Conservation (phyloP, 805 yeast genomes). For the Suhomyces kilbournensis region DNA sequence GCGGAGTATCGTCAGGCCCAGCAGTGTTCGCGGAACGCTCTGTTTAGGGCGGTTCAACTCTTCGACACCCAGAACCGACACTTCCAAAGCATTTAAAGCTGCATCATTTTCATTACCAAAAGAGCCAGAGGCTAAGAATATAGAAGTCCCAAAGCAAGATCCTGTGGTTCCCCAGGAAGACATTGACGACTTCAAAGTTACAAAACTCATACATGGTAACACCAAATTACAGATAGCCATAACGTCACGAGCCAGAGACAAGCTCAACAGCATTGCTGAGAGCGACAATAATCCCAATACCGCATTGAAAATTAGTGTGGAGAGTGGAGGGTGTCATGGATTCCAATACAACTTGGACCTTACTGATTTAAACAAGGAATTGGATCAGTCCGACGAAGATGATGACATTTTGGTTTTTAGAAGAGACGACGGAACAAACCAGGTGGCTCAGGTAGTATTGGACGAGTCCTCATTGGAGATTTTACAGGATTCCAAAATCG, state of each 20-base stretch:
- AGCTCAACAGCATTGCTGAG: slow-evolving; percentile 49
- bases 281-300: slow-evolving; percentile 55
- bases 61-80: not conserved
- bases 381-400: slow-evolving; percentile 25
- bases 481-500: slow-evolving; percentile 79
- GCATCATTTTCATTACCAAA: slow-evolving; percentile 2
- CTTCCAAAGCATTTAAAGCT: slow-evolving; percentile 3
- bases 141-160: not conserved
- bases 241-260: slow-evolving; percentile 46
- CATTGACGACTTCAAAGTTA: slow-evolving; percentile 29
- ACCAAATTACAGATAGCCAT: slow-evolving; percentile 44
- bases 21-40: not conserved
- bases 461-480: slow-evolving; percentile 81
- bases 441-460: slow-evolving; percentile 60
- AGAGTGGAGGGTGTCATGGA: slow-evolving; percentile 98
- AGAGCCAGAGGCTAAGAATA: not conserved
- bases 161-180: slow-evolving; percentile 19
- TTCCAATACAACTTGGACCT: slow-evolving; percentile 82
- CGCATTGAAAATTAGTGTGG: slow-evolving; percentile 75
- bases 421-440: slow-evolving; percentile 44
- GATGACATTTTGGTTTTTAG: slow-evolving; percentile 53
- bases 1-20: not conserved
- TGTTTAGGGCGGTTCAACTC: not conserved
- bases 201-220: slow-evolving; percentile 33
- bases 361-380: slow-evolving; percentile 39